A percentile compares a stretch with the other conserved stretches of the same genome.
Evolutionary conservation across 495 filamentous ascomycete genomes (phyloP).

Genomic region (Rostrohypoxylon terebratum): DNA sequence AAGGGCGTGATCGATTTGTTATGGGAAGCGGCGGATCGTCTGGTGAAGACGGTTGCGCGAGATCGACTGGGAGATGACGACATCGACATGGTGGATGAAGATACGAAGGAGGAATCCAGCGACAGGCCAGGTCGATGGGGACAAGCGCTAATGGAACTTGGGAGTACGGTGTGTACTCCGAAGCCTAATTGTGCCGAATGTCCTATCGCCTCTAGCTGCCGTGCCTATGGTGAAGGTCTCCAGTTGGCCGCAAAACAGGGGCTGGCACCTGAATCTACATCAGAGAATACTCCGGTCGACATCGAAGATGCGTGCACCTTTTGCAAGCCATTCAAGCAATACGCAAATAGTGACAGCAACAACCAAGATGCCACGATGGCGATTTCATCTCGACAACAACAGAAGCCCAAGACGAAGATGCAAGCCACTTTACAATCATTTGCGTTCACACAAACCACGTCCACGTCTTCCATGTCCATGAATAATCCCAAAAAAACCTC

Average conservation of each 20-base stretch:
- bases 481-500: neutral
- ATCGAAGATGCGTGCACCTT: slow-evolving; percentile 58
- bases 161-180: slow-evolving; percentile 61
- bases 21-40: slow-evolving; percentile 57
- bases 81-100: neutral
- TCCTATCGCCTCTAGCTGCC: slow-evolving; percentile 57
- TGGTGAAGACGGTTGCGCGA: slow-evolving; percentile 54
- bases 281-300: slow-evolving; percentile 32
- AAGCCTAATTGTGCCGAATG: slow-evolving; percentile 58
- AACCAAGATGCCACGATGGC: slow-evolving; percentile 10
- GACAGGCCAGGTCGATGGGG: slow-evolving; percentile 60
- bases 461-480: neutral
- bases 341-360: slow-evolving; percentile 24
- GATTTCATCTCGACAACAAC: slow-evolving; percentile 15
- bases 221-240: slow-evolving; percentile 56
- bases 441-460: slow-evolving; percentile 40
- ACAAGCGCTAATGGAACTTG: slow-evolving; percentile 63
- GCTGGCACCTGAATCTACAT: slow-evolving; percentile 14
- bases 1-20: slow-evolving; percentile 52
- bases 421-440: slow-evolving; percentile 48
- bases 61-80: slow-evolving; percentile 33
- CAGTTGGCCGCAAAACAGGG: slow-evolving; percentile 42
- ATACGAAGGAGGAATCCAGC: slow-evolving; percentile 32
- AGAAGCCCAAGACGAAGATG: slow-evolving; percentile 31
- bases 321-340: slow-evolving; percentile 53